Conservation (phyloP, 2,329 filamentous ascomycete genomes). For the Phialemoniopsis sp. region DNA sequence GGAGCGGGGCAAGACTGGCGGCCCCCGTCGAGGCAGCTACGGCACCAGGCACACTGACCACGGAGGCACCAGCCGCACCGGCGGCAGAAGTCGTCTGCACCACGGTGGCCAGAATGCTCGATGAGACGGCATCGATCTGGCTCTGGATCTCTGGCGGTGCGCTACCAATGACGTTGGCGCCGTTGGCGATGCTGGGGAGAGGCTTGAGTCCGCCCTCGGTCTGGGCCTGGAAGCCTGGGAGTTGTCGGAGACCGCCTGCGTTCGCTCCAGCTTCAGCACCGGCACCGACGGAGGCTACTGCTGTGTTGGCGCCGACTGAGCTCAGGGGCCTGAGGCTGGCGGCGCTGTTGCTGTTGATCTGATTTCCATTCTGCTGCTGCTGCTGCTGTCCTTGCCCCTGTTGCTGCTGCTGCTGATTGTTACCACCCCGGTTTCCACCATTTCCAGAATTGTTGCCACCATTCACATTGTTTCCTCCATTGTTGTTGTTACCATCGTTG, state of each 20-base stretch:
- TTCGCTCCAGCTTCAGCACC: slow-evolving; percentile 1
- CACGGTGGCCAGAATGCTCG: not conserved
- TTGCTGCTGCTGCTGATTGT: slow-evolving; percentile 5
- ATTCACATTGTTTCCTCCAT: not conserved
- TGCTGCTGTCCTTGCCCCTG: slow-evolving; percentile 6
- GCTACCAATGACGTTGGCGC: not conserved
- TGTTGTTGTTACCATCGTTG: not conserved
- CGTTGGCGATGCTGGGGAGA: slow-evolving; percentile 7
- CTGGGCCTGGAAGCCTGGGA: slow-evolving; percentile 5
- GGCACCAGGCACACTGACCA: too few relatives aligned
- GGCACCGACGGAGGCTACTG: slow-evolving; percentile 4
- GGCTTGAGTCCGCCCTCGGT: slow-evolving; percentile 6
- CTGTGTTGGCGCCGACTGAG: slow-evolving; percentile 6
- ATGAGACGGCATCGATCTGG: not conserved
- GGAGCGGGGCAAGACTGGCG: not conserved
- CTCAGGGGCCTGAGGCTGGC: slow-evolving; percentile 6
- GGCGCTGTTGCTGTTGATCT: not conserved
- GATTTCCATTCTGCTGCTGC: not conserved
- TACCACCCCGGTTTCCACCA: not conserved
- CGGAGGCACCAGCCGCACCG: not conserved
- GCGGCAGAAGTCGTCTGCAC: not conserved
- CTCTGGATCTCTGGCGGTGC: not conserved
- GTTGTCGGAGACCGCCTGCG: slow-evolving; percentile 7
- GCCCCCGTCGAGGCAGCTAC: slow-evolving; percentile 1
- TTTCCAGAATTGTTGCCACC: not conserved